Evolutionary conservation across 2,329 filamentous ascomycete species (phyloP), one percentile per base, ranked within the genome.

Genomic region (Penicillium sp.): DNA sequence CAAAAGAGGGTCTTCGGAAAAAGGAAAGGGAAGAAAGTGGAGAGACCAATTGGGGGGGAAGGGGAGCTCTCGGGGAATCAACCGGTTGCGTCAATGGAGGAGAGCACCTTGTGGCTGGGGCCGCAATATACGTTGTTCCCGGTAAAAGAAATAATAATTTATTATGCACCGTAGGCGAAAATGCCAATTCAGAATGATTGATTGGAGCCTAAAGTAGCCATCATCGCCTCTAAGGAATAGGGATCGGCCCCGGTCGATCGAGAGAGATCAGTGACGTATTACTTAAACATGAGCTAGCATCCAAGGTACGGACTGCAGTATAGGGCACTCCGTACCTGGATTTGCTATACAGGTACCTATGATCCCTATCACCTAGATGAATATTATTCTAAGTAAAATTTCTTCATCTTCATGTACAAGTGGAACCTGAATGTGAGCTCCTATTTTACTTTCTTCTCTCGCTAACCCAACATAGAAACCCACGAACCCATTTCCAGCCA

Each of bases 71-170:
- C 16, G 37, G 47, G 37, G 35, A 47, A 33, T 29, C 21, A 52
- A 55, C 63, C 65, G 66, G 62, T 68, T 69, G 67, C 64, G 66
- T 68, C 65, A 66, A 68, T 57, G 45, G 27, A 37, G 26, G 45
- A 33, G 45, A 22, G 26, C 53, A 54, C 59, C 46, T 42, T 52
- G 65, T 63, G 61, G 66, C 61, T 67, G 59, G 62, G 19, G 55
- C 61, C 50, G 55, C 61, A 51, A 26, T 24, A 26, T 22, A 50
- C 31, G 16, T n/a, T 51, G 31, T 33, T n/a, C 21, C 21, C 6
- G 26, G 35, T 24, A 29, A 26, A 35, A 39, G 16, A 37, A 43
- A 44, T n/a, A n/a, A 22, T 29, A 21, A 42, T 42, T 42, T 43
- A 22, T 26, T 27, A 27, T 33, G 27, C 7, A 2, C 11, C 29